phyloP scores from a whole-genome alignment of 176 grass and related monocot species.

The Raddia guianensis region DNA sequence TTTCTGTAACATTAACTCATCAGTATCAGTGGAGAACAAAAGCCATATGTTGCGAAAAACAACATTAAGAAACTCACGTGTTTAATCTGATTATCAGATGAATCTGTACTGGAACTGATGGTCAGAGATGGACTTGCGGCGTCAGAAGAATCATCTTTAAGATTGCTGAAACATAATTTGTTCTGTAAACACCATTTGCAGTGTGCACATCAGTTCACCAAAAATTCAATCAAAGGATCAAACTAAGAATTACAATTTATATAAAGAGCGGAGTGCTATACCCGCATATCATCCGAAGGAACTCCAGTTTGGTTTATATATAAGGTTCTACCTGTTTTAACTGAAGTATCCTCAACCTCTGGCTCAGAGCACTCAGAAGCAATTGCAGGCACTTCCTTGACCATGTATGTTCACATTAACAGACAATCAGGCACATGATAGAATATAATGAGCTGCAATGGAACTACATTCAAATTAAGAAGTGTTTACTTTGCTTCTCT shows the following conservation, averaged over 20 bases:
- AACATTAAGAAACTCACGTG: conserved; percentile 47
- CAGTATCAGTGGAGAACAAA: conserved; percentile 20
- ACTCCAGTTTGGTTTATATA: conserved; percentile 32
- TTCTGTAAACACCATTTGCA: conserved; percentile 41
- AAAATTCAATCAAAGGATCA: conserved; percentile 20
- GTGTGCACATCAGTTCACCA: conserved; percentile 24
- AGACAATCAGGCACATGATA: conserved; percentile 37
- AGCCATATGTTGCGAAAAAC: background rate
- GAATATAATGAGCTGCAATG: conserved; percentile 1
- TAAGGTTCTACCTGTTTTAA: conserved; percentile 28
- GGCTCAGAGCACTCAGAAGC: conserved; percentile 33
- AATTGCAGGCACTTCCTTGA: conserved; percentile 79
- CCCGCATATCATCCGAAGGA: conserved; percentile 42
- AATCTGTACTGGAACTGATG: conserved; percentile 20
- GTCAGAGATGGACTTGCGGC: background rate
- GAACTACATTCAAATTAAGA: conserved; percentile 32
- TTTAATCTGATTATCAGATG: conserved; percentile 34
- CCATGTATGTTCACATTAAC: conserved; percentile 48
- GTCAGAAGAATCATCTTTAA: conserved; percentile 14
- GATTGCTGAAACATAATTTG: conserved; percentile 17
- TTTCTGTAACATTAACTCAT: conserved; percentile 52
- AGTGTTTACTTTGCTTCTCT: conserved; percentile 46
- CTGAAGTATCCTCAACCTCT: conserved; percentile 27
- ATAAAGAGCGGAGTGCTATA: conserved; percentile 7
- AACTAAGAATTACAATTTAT: conserved; percentile 20